phyloP scores from a whole-genome alignment of 2,329 filamentous ascomycete genomes.

The Trichoderma arundinaceum region DNA sequence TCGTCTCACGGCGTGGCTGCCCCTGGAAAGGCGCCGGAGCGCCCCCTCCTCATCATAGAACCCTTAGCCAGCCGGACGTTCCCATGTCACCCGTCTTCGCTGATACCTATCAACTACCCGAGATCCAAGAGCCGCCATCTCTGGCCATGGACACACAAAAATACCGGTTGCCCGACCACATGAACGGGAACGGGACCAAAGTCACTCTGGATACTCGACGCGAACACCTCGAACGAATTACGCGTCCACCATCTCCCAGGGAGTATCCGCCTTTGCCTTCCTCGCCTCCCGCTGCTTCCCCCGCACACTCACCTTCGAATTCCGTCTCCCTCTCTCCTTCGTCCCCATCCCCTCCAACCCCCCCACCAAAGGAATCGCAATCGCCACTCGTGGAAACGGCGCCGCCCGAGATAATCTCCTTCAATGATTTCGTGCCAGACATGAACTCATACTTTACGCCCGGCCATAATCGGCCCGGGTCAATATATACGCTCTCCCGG shows the following conservation, averaged over 20 bases:
- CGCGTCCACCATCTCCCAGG: slow-evolving; percentile 46
- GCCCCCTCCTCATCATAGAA: slow-evolving; percentile 36
- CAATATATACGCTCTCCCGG: slow-evolving; percentile 91
- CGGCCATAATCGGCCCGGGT: slow-evolving; percentile 73
- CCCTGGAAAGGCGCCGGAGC: slow-evolving; percentile 71
- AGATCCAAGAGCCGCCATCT: slow-evolving; percentile 57
- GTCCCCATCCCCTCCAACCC: slow-evolving; percentile 43
- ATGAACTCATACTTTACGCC: slow-evolving; percentile 70
- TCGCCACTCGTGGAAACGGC: slow-evolving; percentile 40
- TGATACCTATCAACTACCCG: slow-evolving; percentile 52
- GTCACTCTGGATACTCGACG: slow-evolving; percentile 62
- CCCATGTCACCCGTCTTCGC: slow-evolving; percentile 39
- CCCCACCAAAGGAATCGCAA: slow-evolving; percentile 51
- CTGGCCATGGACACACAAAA: slow-evolving; percentile 73
- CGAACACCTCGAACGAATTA: slow-evolving; percentile 61
- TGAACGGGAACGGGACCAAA: slow-evolving; percentile 70
- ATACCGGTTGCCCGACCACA: slow-evolving; percentile 74
- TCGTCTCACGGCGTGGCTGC: slow-evolving; percentile 69
- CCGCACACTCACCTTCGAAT: slow-evolving; percentile 9
- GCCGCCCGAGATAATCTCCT: slow-evolving; percentile 38
- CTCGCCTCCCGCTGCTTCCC: slow-evolving; percentile 34
- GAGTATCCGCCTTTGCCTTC: slow-evolving; percentile 23
- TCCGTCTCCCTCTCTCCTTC: slow-evolving; percentile 18
- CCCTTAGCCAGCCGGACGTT: slow-evolving; percentile 35
- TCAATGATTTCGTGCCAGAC: slow-evolving; percentile 56